Evolutionary conservation across 2,329 filamentous ascomycete species (phyloP), one percentile per base, ranked within the genome.

Genomic region (Arthroderma sp.): DNA sequence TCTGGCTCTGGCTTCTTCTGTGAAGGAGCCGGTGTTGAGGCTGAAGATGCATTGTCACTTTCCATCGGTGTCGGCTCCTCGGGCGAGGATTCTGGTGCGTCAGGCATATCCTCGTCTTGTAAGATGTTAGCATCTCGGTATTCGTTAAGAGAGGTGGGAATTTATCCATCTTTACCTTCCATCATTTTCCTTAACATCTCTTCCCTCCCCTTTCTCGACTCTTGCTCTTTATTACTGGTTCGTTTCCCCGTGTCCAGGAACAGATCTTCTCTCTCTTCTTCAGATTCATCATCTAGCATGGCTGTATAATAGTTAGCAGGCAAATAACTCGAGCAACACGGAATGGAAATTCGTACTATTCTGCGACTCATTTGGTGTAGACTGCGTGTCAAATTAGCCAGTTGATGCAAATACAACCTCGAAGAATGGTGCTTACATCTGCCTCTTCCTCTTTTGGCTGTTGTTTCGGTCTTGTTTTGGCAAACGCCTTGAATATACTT

Each of bases 401-500:
- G 17, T 31, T 1, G 28, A 8, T 19, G 15, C 25, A 2, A n/a
- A 19, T 51, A 11, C 13, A 23, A 19, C 74, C 69, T 21, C 61
- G 62, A 5, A 57, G 62, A 54, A 62, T 63, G 58, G 65, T 61
- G 35, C 52, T 23, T 54, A 66, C 65, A 31, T 74, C 68, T 1
- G 73, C 71, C 37, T 72, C 65, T 68, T 67, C 76, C 61, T 64
- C 71, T 66, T 72, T 77, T 62, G 63, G 1, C n/a, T 37, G 28
- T 38, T 53, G 62, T 64, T 84, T 88, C 8, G 82, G 77, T 65
- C 81, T 88, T 3, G 83, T 75, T 64, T 83, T 84, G 1, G 87
- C 86, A 68, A 94, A 94, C 0, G 88, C 86, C 60, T 85, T 84
- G 77, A 93, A 89, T 25, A 94, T 81, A 59, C 81, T 57, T 41